Evolutionary conservation across 805 yeast genomes (phyloP).

Genomic region (Saturnispora serradocipensis): DNA sequence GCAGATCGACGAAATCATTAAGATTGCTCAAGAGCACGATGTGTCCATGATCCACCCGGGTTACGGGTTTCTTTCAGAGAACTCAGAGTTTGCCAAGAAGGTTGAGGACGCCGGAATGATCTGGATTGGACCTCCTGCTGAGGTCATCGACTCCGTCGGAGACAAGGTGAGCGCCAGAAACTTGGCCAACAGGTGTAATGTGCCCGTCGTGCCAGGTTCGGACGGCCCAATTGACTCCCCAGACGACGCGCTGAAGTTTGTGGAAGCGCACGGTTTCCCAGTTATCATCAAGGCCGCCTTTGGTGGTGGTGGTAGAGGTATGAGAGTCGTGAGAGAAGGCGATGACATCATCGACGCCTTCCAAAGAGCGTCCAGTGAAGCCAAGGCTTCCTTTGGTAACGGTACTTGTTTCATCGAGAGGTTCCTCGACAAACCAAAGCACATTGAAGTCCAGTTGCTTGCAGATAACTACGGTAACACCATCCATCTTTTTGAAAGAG

Average conservation of each 20-base stretch:
- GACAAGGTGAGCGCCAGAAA: conserved; percentile 94
- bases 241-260: conserved; percentile 66
- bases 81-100: conserved; percentile 90
- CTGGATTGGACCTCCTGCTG: conserved; percentile 95
- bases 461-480: conserved; percentile 95
- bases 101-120: conserved; percentile 76
- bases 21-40: conserved; percentile 73
- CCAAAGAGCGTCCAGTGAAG: conserved; percentile 88
- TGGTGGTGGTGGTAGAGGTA: conserved; percentile 98
- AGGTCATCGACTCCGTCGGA: conserved; percentile 83
- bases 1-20: conserved; percentile 72
- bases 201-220: conserved; percentile 95
- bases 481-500: conserved; percentile 92
- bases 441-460: conserved; percentile 91
- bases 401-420: conserved; percentile 94
- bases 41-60: conserved; percentile 97
- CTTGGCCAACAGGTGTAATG: conserved; percentile 81
- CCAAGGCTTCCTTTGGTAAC: conserved; percentile 87
- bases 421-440: conserved; percentile 90
- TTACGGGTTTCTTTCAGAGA: conserved; percentile 92
- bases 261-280: conserved; percentile 73
- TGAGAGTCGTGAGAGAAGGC: conserved; percentile 82
- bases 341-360: conserved; percentile 77
- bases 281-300: conserved; percentile 97
- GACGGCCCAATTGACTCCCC: conserved; percentile 67